Base-by-base conservation (phyloP, 2,329 filamentous ascomycete genomes). In the Penicillium sp. region DNA sequence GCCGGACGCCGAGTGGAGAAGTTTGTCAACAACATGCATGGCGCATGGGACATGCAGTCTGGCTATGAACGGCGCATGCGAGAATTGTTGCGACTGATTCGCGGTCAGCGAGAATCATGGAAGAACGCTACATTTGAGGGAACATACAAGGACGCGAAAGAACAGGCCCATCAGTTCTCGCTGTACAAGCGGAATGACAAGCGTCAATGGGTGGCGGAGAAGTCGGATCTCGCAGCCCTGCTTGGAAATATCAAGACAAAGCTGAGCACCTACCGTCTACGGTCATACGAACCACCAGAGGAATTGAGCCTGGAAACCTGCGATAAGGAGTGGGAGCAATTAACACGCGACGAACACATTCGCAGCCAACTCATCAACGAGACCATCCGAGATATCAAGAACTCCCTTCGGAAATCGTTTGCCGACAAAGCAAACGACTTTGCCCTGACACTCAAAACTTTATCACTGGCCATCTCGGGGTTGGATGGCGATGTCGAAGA, bases 181-280 rank as follows among this genome's bases (percentile, higher is more conserved):
- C 83, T 83, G n/a, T 97, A 96, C 82, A 99, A 98, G 80, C 86
- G 88, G 69, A 92, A 89, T 55, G 85, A 90, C 78, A 99, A 99
- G 82, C 86, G 95, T 61, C 87, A 91, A 60, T 99, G 95, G 95
- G 95, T 99, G 31, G 95, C 92, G 1, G 95, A 99, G 79, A 98
- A 97, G 83, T 96, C 92, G 59, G 95, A 99, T 72, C 82, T 99
- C 58, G 92, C 93, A 38, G 95, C 94, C 4, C 80, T 99, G 61
- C 81, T 99, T 57, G 95, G 95, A 38, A 99, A 99, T 77, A 98
- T 99, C 83, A 98, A 97, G 82, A 99, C 95, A 0, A 99, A 99
- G 77, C 83, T 99, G 69, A 93, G 91, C 69, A 99, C 95, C 42
- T 99, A 99, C 75, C 88, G 93, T 52, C 79, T 99, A 57, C 87